Conservation (phyloP, 768 basidiomycete species). For the Mycena sanguinolenta region DNA sequence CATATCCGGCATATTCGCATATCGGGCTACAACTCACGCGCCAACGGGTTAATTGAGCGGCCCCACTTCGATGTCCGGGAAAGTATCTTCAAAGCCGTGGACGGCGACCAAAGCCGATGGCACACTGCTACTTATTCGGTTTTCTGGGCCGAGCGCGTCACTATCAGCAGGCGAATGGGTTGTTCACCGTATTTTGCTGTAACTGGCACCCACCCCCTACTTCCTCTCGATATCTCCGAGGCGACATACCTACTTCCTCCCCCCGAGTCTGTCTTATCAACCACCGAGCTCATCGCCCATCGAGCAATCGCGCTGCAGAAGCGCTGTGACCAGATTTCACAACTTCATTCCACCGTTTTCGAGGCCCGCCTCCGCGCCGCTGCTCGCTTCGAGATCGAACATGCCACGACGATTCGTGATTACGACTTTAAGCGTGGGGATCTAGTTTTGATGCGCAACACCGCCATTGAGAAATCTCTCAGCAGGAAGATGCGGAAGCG, state of each 20-base stretch:
- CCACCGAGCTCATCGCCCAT: slow-evolving; percentile 40
- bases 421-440: slow-evolving; percentile 47
- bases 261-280: slow-evolving; percentile 36
- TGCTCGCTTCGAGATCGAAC: slow-evolving; percentile 32
- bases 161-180: slow-evolving; percentile 30
- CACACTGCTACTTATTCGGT: slow-evolving; percentile 14
- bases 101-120: too few relatives aligned
- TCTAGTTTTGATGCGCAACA: slow-evolving; percentile 47
- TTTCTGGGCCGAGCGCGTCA: slow-evolving; percentile 41
- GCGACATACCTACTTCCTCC: too few relatives aligned
- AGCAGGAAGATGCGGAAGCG: too few relatives aligned
- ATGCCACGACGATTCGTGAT: slow-evolving; percentile 9
- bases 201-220: too few relatives aligned
- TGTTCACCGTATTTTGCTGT: slow-evolving; percentile 35
- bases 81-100: too few relatives aligned
- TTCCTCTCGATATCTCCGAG: too few relatives aligned
- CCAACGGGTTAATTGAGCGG: too few relatives aligned
- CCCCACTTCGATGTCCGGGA: too few relatives aligned
- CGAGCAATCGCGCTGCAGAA: slow-evolving; percentile 28
- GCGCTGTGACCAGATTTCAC: too few relatives aligned
- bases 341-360: too few relatives aligned
- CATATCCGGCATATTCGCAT: not conserved
- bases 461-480: slow-evolving; percentile 44
- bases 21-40: not conserved
- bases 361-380: slow-evolving; percentile 37